Conservation (phyloP, 2,329 filamentous ascomycete genomes). For the Pseudogymnoascus sp. region DNA sequence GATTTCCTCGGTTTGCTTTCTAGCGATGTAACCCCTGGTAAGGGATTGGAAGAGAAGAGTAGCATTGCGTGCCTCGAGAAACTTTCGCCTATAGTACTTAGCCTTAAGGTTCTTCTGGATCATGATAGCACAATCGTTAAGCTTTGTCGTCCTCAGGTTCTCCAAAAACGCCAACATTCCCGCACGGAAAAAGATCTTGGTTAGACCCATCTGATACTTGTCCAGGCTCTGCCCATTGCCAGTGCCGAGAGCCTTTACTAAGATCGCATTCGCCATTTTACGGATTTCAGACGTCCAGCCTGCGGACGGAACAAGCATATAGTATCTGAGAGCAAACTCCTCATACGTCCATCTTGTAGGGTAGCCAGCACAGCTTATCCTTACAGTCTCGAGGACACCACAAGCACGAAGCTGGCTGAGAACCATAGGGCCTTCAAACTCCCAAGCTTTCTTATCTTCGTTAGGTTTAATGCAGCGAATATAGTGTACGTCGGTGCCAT, state of each 20-base stretch:
- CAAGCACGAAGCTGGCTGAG: slow-evolving; percentile 93
- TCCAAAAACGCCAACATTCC: slow-evolving; percentile 98
- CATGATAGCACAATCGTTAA: slow-evolving; percentile 92
- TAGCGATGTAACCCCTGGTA: slow-evolving; percentile 67
- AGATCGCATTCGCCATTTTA: slow-evolving; percentile 86
- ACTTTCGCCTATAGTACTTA: slow-evolving; percentile 90
- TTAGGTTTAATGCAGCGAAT: slow-evolving; percentile 99
- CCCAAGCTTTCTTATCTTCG: slow-evolving; percentile 92
- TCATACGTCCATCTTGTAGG: slow-evolving; percentile 98
- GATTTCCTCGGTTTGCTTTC: slow-evolving; percentile 69
- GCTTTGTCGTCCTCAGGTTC: slow-evolving; percentile 78
- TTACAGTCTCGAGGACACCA: slow-evolving; percentile 95
- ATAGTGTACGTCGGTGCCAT: slow-evolving; percentile 96
- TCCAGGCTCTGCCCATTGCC: slow-evolving; percentile 66
- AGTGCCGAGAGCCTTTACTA: slow-evolving; percentile 78
- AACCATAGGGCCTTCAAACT: slow-evolving; percentile 98
- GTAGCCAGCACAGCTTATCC: slow-evolving; percentile 95
- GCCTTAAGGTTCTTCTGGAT: slow-evolving; percentile 97
- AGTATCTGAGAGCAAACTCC: slow-evolving; percentile 94
- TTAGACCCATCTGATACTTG: slow-evolving; percentile 95
- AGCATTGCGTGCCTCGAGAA: slow-evolving; percentile 75
- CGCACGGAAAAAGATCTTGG: slow-evolving; percentile 98
- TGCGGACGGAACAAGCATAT: slow-evolving; percentile 87
- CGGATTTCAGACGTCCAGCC: slow-evolving; percentile 92
- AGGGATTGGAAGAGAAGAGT: slow-evolving; percentile 74